Evolutionary conservation across 805 yeast species (phyloP).

Genomic region (Barnettozyma sp.): DNA sequence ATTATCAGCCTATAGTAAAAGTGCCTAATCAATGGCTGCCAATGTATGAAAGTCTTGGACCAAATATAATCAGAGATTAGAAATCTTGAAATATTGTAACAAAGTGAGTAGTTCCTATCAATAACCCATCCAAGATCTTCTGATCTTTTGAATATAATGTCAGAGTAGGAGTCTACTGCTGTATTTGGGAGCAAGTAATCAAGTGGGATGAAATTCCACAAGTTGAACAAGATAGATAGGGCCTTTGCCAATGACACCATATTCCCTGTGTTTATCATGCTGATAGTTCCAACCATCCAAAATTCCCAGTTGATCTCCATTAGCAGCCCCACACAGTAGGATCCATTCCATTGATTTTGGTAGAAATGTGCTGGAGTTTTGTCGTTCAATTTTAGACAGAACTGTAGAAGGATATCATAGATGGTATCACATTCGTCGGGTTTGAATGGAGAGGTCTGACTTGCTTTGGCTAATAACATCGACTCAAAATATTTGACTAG

Average conservation of each 20-base stretch:
- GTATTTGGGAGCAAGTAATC: slow-evolving; percentile 11
- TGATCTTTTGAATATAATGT: slow-evolving; percentile 1
- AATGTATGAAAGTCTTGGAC: slow-evolving; percentile 59
- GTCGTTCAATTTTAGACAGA: slow-evolving; percentile 15
- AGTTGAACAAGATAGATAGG: slow-evolving; percentile 58
- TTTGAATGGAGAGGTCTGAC: slow-evolving; percentile 30
- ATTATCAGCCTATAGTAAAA: slow-evolving; percentile 60
- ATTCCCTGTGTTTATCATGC: slow-evolving; percentile 58
- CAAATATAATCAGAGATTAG: slow-evolving; percentile 45
- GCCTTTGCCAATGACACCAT: slow-evolving; percentile 56
- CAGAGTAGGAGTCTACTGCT: slow-evolving; percentile 2
- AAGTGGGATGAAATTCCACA: slow-evolving; percentile 64
- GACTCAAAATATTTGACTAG: slow-evolving; percentile 9
- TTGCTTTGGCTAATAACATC: slow-evolving; percentile 28
- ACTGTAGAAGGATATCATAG: slow-evolving; percentile 31
- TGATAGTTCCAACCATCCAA: slow-evolving; percentile 56
- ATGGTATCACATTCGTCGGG: slow-evolving; percentile 35
- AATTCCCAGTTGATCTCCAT: slow-evolving; percentile 53
- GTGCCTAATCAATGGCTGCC: slow-evolving; percentile 71
- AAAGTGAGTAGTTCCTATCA: slow-evolving; percentile 34
- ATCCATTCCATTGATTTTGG: background rate
- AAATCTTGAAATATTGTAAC: slow-evolving; percentile 48
- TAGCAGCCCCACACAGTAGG: background rate
- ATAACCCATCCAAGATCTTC: slow-evolving; percentile 32
- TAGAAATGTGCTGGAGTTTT: slow-evolving; percentile 3